Evolutionary conservation across 208 protist genomes (phyloP), one percentile per base, ranked within the genome.

Genomic region (Leishmania aethiopica): DNA sequence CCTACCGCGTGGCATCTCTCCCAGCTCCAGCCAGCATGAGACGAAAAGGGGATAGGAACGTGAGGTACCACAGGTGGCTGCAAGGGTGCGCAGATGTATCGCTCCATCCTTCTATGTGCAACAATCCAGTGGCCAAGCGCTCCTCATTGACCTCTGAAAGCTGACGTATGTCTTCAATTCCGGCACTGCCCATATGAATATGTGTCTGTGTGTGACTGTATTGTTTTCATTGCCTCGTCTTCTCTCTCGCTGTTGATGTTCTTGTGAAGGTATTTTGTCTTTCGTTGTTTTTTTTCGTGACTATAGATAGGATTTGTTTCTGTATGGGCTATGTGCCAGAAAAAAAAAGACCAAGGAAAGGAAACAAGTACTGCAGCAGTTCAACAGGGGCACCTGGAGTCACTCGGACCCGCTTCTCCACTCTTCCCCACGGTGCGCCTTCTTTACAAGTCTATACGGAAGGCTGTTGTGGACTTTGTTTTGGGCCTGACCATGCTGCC

Each of bases 221-320:
- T 74, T 53, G 42, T 55, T 32, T 74, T 74, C 10, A n/a, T 72
- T 72, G 40, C 19, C 25, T 11, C n/a, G 4, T 32, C 45, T 51
- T 74, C 40, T 22, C 32, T 25, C 25, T 45, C n/a, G n/a, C 70
- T 37, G 22, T 74, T 53, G 45, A 74, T 55, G 70, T 13, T 74
- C 47, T 32, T 15, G 45, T 25, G 37, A 53, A 45, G 40, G 77
- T 40, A 78, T 53, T 40, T 45, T 84, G 35, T 84, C 76, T 73
- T 78, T 32, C 35, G 55, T 75, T 79, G 78, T 84, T 69, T 74
- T 59, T 84, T 69, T 85, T 47, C 17, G 7, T 70, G 49, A 32
- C 25, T 66, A 37, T 72, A 75, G 60, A 71, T 82, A 76, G 51
- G 42, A 74, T 78, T 78, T 60, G 3, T 79, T 75, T 76, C 55